phyloP scores from a whole-genome alignment of 73 alveolate species.

The Paramecium sexaurelia region DNA sequence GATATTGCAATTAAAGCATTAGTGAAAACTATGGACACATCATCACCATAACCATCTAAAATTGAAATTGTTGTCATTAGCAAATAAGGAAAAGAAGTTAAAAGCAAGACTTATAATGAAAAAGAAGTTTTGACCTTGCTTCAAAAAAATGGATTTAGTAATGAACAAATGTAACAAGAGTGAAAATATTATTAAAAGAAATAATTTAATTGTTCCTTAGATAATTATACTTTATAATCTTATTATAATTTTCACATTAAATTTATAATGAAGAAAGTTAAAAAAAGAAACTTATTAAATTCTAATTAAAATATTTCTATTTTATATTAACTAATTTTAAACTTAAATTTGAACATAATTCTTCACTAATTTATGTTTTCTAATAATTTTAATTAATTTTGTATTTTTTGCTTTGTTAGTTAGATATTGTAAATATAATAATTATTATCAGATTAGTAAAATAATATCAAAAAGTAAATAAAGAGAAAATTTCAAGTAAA shows the following conservation, averaged over 20 bases:
- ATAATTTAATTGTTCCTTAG: not conserved
- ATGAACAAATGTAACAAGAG: constrained; percentile 48
- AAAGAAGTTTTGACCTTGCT: constrained; percentile 49
- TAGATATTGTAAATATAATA: no score
- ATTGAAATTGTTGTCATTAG: constrained; percentile 67
- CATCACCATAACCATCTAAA: constrained; percentile 77
- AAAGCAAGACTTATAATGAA: constrained; percentile 58
- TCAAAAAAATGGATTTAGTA: constrained; percentile 61
- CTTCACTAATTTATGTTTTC: no score
- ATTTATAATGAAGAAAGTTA: not conserved
- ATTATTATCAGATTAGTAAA: no score
- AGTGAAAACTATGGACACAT: constrained; percentile 83
- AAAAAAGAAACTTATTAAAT: not conserved
- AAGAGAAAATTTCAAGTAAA: no score
- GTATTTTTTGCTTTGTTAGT: no score
- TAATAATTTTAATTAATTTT: no score
- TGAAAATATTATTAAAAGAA: not conserved
- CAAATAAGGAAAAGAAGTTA: constrained; percentile 27
- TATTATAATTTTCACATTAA: not conserved
- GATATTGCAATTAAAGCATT: constrained; percentile 82
- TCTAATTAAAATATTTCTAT: no score
- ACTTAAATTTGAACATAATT: no score
- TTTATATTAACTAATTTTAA: no score
- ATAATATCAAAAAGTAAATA: no score
- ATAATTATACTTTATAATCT: not conserved